These are phyloP conservation scores for Dothidotthia symphoricarpi DNA, from an alignment of 2,329 filamentous ascomycete species.

Conservation along the genomic window DNA sequence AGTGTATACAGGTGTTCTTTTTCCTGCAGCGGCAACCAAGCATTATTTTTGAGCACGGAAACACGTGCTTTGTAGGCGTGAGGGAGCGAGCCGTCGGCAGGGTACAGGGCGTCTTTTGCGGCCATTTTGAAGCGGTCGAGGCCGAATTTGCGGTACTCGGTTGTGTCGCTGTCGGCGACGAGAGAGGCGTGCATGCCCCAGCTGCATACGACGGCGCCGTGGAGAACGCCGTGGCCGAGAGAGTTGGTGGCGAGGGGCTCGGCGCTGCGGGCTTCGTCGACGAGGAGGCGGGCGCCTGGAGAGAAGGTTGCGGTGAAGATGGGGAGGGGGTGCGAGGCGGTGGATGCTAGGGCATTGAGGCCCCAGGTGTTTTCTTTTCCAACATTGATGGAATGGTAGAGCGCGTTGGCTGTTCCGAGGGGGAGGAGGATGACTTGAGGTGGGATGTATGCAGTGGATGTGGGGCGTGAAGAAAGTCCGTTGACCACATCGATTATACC, in stretches of 20 bases:
- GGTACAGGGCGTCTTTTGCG: slow-evolving; percentile 70
- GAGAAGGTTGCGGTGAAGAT: slow-evolving; percentile 49
- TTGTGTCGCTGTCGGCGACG: slow-evolving; percentile 87
- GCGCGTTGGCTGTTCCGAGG: slow-evolving; percentile 52
- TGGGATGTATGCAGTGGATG: slow-evolving; percentile 40
- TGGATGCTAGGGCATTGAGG: slow-evolving; percentile 40
- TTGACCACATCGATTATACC: slow-evolving; percentile 83
- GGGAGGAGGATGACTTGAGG: slow-evolving; percentile 58
- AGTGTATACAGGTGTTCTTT: slow-evolving; percentile 72
- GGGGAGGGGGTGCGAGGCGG: slow-evolving; percentile 41
- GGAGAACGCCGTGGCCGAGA: slow-evolving; percentile 39
- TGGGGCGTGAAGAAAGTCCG: slow-evolving; percentile 47
- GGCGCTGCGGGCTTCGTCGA: slow-evolving; percentile 48
- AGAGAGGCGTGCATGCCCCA: slow-evolving; percentile 88
- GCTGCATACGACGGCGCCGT: slow-evolving; percentile 81
- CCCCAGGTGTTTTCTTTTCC: slow-evolving; percentile 44
- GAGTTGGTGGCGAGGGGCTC: slow-evolving; percentile 27
- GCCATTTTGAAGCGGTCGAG: slow-evolving; percentile 80
- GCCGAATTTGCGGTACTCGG: slow-evolving; percentile 74
- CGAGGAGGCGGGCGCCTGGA: slow-evolving; percentile 43
- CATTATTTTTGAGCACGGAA: slow-evolving; percentile 36
- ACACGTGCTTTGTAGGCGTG: slow-evolving; percentile 59
- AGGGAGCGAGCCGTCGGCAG: slow-evolving; percentile 51
- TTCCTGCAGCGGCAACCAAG: slow-evolving; percentile 41
- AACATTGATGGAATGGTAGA: slow-evolving; percentile 47